Evolutionary conservation across 805 yeast species (phyloP).

Genomic region (Starmerella khaoyaiensis): DNA sequence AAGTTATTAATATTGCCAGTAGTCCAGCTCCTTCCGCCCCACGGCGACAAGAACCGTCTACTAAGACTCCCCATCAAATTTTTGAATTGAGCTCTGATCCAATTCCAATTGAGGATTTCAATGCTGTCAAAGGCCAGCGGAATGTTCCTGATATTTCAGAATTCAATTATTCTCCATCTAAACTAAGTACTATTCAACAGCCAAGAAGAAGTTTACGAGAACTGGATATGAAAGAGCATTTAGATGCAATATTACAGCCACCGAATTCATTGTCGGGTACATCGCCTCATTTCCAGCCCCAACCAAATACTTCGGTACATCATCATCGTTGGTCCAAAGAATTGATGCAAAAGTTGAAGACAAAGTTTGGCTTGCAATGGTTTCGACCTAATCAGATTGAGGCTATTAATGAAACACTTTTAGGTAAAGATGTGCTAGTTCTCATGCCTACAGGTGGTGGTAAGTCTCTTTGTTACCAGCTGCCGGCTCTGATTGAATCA

Average conservation of each 20-base stretch:
- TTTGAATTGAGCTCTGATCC: too few species aligned
- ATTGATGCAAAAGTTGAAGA: slow-evolving; percentile 42
- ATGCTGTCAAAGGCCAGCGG: too few species aligned
- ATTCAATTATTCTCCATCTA: too few species aligned
- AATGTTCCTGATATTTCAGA: too few species aligned
- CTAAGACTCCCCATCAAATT: too few species aligned
- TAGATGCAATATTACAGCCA: not conserved
- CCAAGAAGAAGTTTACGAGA: too few species aligned
- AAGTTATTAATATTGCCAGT: not conserved
- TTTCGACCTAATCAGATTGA: slow-evolving; percentile 79
- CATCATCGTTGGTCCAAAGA: slow-evolving; percentile 52
- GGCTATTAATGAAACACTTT: slow-evolving; percentile 65
- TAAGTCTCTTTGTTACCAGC: slow-evolving; percentile 85
- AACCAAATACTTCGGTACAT: slow-evolving; percentile 3
- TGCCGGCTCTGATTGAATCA: slow-evolving; percentile 71
- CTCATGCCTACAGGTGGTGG: slow-evolving; percentile 99
- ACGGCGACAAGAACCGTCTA: too few species aligned
- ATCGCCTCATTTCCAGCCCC: not conserved
- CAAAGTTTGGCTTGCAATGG: slow-evolving; percentile 46
- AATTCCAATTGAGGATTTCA: too few species aligned
- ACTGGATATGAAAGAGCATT: not conserved
- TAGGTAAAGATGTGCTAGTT: slow-evolving; percentile 79
- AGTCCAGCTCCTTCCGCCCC: too few species aligned
- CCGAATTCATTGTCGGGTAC: not conserved
- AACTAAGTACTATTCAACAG: too few species aligned